These are phyloP conservation scores for Eimeria maxima DNA, from an alignment of 169 alveolate species.

Conservation along the genomic window DNA sequence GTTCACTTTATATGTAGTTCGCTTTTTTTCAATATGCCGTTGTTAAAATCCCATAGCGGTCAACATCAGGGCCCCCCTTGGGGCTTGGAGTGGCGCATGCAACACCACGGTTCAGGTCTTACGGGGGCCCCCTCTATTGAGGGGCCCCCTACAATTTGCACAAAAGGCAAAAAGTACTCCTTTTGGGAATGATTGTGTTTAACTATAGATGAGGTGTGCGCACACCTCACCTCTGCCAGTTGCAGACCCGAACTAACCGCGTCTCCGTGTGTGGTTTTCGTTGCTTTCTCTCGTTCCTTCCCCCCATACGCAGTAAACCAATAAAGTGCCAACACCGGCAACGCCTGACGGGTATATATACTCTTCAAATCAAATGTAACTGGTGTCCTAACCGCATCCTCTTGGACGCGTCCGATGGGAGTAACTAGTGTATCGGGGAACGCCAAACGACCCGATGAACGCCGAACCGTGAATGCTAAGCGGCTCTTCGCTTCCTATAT, in stretches of 20 bases:
- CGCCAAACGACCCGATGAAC: background rate
- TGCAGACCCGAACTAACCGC: background rate
- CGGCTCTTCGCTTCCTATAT: background rate
- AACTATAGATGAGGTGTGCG: constrained; percentile 15
- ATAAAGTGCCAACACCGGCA: background rate
- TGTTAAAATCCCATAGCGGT: background rate
- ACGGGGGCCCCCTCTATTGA: constrained; percentile 12
- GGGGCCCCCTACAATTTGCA: constrained; percentile 8
- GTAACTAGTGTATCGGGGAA: background rate
- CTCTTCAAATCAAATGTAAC: background rate
- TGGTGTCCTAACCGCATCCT: background rate
- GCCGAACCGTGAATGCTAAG: background rate
- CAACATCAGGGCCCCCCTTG: background rate
- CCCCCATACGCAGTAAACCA: background rate
- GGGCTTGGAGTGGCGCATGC: constrained; percentile 40
- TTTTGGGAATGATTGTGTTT: background rate
- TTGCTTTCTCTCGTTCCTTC: background rate
- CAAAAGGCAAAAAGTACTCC: background rate
- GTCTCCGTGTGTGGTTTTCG: background rate
- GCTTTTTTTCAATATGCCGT: too few relatives aligned
- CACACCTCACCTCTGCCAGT: constrained; percentile 17
- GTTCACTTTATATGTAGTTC: background rate
- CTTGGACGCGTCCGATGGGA: background rate
- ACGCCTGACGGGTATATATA: background rate
- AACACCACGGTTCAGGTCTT: background rate